Evolutionary conservation across 2,329 filamentous ascomycete genomes (phyloP), one percentile per base, ranked within the genome.

Genomic region (Nigrospora sphaerica): DNA sequence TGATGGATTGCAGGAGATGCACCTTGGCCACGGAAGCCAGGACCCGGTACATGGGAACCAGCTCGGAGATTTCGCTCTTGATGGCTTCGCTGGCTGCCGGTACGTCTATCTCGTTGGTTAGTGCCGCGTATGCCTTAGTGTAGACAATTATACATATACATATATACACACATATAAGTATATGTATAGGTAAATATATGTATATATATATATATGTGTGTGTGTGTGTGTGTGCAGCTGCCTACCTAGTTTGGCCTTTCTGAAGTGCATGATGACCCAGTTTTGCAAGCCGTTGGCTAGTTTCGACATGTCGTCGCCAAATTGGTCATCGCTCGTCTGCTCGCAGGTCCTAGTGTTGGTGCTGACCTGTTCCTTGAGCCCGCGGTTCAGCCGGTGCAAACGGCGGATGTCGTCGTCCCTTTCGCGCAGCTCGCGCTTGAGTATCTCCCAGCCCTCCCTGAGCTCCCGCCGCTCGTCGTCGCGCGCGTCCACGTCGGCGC

Each of bases 341-440:
- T 77, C 77, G 42, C 37, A 33, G 2, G 74, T 71, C 32, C 81
- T 70, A 11, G 83, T 86, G 51, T 78, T 80, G 18, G 75, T 78
- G 56, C 84, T 86, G 47, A 88, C 83, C 69, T 79, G 87, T 54
- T 81, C 80, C 70, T 88, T 88, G 49, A 88, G 67, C 2, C 82
- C 83, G 11, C 78, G 64, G 0, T 88, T 74, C 62, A 88, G 84
- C 3, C 70, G 69, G 45, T 76, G 66, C 49, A 85, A 63, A 42
- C 69, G 67, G 18, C 69, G 64, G 4, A 79, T 71, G 62, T 84
- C 78, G 19, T 77, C 74, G 45, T 85, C 80, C n/a, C 69, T 67
- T 44, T 65, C 68, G 14, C 65, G 62, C 12, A 78, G 54, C 50
- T 76, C 69, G 7, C 65, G 64, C 50, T 70, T 66, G 42, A 75